Evolutionary conservation across 202 grass and related monocot species (phyloP).

Genomic region (Miscanthus sacchariflorus): DNA sequence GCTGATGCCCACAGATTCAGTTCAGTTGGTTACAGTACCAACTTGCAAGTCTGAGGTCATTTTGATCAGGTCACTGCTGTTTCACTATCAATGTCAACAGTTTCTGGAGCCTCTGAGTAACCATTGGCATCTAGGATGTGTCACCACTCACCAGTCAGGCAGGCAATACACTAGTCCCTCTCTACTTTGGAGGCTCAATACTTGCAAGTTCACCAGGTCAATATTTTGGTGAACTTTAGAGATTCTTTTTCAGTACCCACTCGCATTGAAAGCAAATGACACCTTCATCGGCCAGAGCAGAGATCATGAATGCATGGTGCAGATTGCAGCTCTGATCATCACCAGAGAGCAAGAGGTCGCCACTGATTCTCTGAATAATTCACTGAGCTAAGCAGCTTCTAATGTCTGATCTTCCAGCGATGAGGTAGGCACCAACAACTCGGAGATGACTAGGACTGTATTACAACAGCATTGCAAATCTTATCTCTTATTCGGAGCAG

Average conservation of each 20-base stretch:
- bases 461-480: neutral
- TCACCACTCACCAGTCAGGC: neutral
- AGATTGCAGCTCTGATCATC: neutral
- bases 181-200: neutral
- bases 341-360: neutral
- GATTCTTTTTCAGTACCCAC: conserved; percentile 24
- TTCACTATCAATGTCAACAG: neutral
- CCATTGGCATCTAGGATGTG: neutral
- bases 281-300: neutral
- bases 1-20: neutral
- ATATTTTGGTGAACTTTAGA: neutral
- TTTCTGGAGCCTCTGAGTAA: neutral
- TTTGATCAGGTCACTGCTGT: neutral
- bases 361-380: conserved; percentile 29
- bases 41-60: neutral
- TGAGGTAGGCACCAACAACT: neutral
- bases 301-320: neutral
- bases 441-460: conserved; percentile 28
- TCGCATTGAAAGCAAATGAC: neutral
- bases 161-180: neutral
- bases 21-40: neutral
- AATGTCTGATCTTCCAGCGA: neutral
- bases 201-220: neutral
- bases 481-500: conserved; percentile 9
- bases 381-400: conserved; percentile 28